phyloP scores from a whole-genome alignment of 768 basidiomycete genomes.

The Suillus decipiens region DNA sequence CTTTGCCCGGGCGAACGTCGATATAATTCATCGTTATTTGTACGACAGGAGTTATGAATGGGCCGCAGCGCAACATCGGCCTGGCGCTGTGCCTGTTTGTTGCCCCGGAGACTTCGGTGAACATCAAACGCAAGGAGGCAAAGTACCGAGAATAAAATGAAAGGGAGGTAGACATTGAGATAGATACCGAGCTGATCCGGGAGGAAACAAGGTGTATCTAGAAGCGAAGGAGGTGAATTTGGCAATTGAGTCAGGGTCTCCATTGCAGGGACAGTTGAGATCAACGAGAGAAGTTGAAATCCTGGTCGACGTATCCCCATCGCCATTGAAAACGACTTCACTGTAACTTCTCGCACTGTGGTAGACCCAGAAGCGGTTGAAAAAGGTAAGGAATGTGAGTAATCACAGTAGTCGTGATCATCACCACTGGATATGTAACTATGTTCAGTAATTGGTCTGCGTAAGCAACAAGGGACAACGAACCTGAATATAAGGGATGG shows the following conservation, averaged over 20 bases:
- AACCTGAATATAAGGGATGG: slow-evolving; percentile 81
- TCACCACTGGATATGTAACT: slow-evolving; percentile 62
- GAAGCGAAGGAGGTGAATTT: slow-evolving; percentile 29
- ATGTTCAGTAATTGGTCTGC: slow-evolving; percentile 12
- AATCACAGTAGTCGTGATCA: slow-evolving; percentile 95
- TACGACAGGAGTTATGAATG: not conserved
- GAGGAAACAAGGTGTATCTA: slow-evolving; percentile 71
- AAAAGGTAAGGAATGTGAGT: slow-evolving; percentile 45
- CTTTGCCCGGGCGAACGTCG: slow-evolving; percentile 9
- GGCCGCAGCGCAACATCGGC: not conserved
- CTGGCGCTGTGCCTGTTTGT: slow-evolving; percentile 13
- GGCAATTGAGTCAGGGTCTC: slow-evolving; percentile 34
- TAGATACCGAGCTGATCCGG: slow-evolving; percentile 87
- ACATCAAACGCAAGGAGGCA: slow-evolving; percentile 38
- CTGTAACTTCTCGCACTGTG: slow-evolving; percentile 70
- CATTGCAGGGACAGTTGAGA: slow-evolving; percentile 34
- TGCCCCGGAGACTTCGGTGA: slow-evolving; percentile 18
- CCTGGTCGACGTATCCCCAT: slow-evolving; percentile 86
- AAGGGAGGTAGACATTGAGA: slow-evolving; percentile 67
- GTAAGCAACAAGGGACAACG: slow-evolving; percentile 15
- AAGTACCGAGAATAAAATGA: slow-evolving; percentile 60
- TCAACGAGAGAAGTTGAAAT: slow-evolving; percentile 86
- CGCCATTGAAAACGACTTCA: slow-evolving; percentile 89
- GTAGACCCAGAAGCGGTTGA: slow-evolving; percentile 18
- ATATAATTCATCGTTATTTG: slow-evolving; percentile 12